Evolutionary conservation across 148 eudicot species (phyloP).

Genomic region (Heliosperma pusillum): DNA sequence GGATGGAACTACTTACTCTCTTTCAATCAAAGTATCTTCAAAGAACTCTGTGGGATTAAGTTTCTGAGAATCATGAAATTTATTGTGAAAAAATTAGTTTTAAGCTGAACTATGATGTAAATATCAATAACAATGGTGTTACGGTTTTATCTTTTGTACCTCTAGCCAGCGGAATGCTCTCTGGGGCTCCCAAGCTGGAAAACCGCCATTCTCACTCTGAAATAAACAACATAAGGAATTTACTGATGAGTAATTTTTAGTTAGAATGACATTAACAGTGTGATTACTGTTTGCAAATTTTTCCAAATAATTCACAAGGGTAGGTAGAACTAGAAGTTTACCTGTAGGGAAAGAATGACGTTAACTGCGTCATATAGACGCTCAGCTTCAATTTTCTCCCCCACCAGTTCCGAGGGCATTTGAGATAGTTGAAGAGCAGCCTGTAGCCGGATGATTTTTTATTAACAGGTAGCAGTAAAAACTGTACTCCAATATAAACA

Average conservation of each 20-base stretch:
- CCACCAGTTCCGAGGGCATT: conserved; percentile 45
- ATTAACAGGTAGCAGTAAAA: too few relatives aligned
- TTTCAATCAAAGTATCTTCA: conserved; percentile 51
- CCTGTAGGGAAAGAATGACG: conserved; percentile 63
- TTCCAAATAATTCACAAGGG: neutral
- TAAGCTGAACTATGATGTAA: neutral
- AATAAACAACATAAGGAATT: neutral
- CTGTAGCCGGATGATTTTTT: conserved; percentile 20
- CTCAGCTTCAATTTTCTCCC: conserved; percentile 39
- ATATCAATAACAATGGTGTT: too few relatives aligned
- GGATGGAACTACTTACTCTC: conserved; percentile 45
- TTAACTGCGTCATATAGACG: conserved; percentile 56
- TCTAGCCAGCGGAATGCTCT: conserved; percentile 53
- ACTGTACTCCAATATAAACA: too few relatives aligned
- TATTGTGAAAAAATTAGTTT: neutral
- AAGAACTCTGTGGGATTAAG: conserved; percentile 60
- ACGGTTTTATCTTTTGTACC: conserved; percentile 31
- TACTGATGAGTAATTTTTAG: too few relatives aligned
- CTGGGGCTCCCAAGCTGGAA: conserved; percentile 55
- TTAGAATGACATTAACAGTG: neutral
- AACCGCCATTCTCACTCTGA: conserved; percentile 52
- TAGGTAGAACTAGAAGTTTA: conserved; percentile 2
- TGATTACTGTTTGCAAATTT: neutral
- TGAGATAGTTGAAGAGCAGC: conserved; percentile 42
- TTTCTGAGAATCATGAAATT: conserved; percentile 33